Evolutionary conservation across 2,329 filamentous ascomycete genomes (phyloP), one percentile per base, ranked within the genome.

Genomic region (Arthrobotrys sphaeroides): DNA sequence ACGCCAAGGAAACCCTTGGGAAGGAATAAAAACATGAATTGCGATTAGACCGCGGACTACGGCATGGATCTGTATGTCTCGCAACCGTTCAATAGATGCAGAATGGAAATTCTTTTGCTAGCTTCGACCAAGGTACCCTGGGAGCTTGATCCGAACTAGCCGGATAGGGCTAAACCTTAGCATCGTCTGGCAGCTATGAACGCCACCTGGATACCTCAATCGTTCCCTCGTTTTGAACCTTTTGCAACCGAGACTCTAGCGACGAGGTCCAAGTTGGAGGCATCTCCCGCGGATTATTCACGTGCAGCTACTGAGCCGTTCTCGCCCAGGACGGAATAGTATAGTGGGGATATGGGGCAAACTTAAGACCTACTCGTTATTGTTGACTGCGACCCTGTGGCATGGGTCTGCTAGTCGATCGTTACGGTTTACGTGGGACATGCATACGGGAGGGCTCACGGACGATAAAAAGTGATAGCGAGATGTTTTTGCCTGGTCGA

Each of bases 331-430:
- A 43, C n/a, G 53, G 53, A 13, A 42, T 69, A 69, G 65, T 61
- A 42, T 53, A 5, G 65, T 69, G 65, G 65, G 65, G 49, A 40
- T 22, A 57, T 60, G 53, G 51, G 43, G 42, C 65, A 61, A 69
- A 69, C 36, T 20, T 42, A 60, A 38, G 47, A 24, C 55, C 43
- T 40, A 42, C 6, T 55, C 49, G 16, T 59, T 45, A 40, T 49
- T 42, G 16, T 59, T 22, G 26, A 24, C 31, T 38, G 28, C 20
- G 38, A 36, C 42, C 28, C 40, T 51, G 65, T 40, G 22, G 45
- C 65, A 57, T 40, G 13, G 51, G 16, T 28, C 38, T 51, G 20
- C 12, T 33, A 10, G 36, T 57, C 33, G 38, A 67, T 36, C 18
- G 9, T 38, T 53, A 18, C 13, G 28, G 20, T 28, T 59, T 69